A percentile compares a stretch with the other conserved stretches of the same genome.
phyloP scores from a whole-genome alignment of 2,329 filamentous ascomycete genomes.

The Alternaria arborescens region DNA sequence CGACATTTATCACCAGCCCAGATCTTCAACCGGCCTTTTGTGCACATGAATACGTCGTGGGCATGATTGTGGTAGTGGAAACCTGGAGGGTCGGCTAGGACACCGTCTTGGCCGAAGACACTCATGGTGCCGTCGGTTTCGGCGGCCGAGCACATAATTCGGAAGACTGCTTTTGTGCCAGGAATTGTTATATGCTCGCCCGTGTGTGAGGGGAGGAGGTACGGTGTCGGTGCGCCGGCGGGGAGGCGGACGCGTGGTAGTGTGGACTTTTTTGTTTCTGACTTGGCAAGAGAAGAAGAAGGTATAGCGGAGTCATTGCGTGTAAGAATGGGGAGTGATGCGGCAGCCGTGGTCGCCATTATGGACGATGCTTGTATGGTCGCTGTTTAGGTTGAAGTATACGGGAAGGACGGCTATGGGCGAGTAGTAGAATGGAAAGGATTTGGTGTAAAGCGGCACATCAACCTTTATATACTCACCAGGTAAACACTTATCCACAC shows the following conservation, averaged over 20 bases:
- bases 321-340: neutral
- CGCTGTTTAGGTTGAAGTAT: neutral
- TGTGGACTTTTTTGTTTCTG: neutral
- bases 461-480: neutral
- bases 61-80: constrained; percentile 33
- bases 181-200: constrained; percentile 28
- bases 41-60: constrained; percentile 35
- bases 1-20: constrained; percentile 29
- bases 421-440: neutral
- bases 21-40: constrained; percentile 27
- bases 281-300: neutral
- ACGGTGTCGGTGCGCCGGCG: constrained; percentile 20
- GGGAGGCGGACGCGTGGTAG: constrained; percentile 20
- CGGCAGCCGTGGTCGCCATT: neutral
- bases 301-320: neutral
- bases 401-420: neutral
- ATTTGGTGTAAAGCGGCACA: neutral
- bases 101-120: constrained; percentile 29
- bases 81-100: constrained; percentile 27
- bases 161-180: constrained; percentile 26
- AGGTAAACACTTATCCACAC: neutral
- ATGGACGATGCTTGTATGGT: neutral
- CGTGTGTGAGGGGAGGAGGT: constrained; percentile 28
- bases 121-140: constrained; percentile 28
- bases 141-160: constrained; percentile 26